phyloP scores from a whole-genome alignment of 2,329 filamentous ascomycete genomes.

The Sarocladiaceae sp. region DNA sequence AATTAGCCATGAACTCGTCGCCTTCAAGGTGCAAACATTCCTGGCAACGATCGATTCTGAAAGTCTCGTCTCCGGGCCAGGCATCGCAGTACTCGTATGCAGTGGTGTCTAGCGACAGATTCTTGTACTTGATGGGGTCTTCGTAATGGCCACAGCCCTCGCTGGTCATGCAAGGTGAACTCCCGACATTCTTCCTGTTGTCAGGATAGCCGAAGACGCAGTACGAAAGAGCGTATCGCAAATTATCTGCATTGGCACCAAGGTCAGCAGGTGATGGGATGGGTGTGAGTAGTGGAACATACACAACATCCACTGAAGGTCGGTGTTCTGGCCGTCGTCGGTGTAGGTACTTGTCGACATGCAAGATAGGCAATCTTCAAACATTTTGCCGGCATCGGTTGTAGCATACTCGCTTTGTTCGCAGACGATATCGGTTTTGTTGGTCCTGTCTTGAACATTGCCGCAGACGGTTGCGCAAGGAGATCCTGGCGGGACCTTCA shows the following conservation, averaged over 20 bases:
- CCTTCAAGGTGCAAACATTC: conserved; percentile 38
- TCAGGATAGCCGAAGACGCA: conserved; percentile 50
- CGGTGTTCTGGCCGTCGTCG: conserved; percentile 37
- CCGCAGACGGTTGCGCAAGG: conserved; percentile 48
- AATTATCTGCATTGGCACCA: conserved; percentile 41
- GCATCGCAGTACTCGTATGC: conserved; percentile 50
- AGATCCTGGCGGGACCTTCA: conserved; percentile 43
- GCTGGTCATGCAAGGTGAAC: conserved; percentile 49
- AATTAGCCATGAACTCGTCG: conserved; percentile 47
- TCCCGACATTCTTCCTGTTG: conserved; percentile 33
- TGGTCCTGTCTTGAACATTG: conserved; percentile 45
- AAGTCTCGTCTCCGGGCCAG: conserved; percentile 37
- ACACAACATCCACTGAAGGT: conserved; percentile 54
- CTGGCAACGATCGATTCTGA: conserved; percentile 36
- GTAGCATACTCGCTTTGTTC: conserved; percentile 31
- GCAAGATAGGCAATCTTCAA: conserved; percentile 48
- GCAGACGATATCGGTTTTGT: conserved; percentile 45
- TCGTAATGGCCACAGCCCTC: conserved; percentile 48
- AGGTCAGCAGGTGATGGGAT: conserved; percentile 13
- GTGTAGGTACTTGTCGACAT: conserved; percentile 45
- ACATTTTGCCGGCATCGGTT: conserved; percentile 41
- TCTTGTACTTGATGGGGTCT: conserved; percentile 42
- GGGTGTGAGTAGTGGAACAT: conserved; percentile 23
- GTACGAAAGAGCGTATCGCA: conserved; percentile 50
- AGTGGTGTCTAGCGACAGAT: conserved; percentile 39